Base-by-base conservation (phyloP, 805 yeast genomes). In the Kuraishia cidri region DNA sequence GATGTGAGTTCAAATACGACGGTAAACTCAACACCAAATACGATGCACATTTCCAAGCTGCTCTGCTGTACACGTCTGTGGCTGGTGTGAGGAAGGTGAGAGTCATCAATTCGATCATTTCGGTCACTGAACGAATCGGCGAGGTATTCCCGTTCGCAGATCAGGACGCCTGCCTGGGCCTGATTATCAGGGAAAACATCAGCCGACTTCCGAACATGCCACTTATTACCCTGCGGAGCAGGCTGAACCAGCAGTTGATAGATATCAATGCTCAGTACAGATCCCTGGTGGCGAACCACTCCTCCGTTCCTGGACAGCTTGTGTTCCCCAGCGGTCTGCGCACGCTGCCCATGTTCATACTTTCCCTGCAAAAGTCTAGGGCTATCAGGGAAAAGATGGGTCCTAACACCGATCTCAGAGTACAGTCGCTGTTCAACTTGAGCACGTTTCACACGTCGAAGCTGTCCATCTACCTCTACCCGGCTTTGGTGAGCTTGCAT, bases 1-100 rank as follows among this genome's bases (percentile, higher is more conserved):
- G 84, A 7, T 79, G 84, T 2, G 66, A 85, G 33, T 74, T 90
- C 45, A 68, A 67, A 30, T 81, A 84, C 47, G 96, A 87, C 48
- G 86, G 86, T 3, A 75, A 74, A 38, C 61, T 86, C 22, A 72
- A 77, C 37, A 64, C 81, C 2, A 74, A 74, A 38, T 65, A 69
- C 24, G 96, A 87, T 52, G 82, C 85, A 15, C 92, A 86, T 52
- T 85, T 90, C 62, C 98, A 92, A 57, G 81, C 84, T 2, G 97
- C 97, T 0, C 44, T 92, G 18, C 60, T 92, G 35, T 90, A 87
- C 52, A 88, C 97, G 1, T 82, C 86, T 30, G 48, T 66, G 2
- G 66, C 66, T 30, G 98, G 98, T 15, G 57, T 66, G 6, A 64
- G 97, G 42, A 79, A 84, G 45, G 90, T 92, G 11, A 69, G 98